A percentile compares a stretch with the other conserved stretches of the same genome.
Conservation (phyloP, 2,329 filamentous ascomycete genomes). For the Beauveria medogensis region DNA sequence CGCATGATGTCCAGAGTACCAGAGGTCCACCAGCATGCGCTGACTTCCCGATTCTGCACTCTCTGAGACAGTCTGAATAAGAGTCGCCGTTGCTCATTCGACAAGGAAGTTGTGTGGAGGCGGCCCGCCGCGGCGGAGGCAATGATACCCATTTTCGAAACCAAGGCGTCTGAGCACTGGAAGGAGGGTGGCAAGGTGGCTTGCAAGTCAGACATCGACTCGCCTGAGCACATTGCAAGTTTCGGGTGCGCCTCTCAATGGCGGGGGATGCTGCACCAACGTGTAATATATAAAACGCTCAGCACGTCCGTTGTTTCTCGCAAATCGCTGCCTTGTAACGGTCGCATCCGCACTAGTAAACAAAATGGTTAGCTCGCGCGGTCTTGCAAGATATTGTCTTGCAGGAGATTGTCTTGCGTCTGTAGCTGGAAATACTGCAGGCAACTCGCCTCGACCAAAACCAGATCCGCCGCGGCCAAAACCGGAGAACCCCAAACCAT, state of each 20-base stretch:
- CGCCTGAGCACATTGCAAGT: background rate
- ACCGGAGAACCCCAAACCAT: background rate
- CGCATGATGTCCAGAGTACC: background rate
- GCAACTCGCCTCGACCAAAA: background rate
- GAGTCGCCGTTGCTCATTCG: background rate
- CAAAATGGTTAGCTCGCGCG: background rate
- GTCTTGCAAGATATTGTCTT: background rate
- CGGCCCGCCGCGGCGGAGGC: conserved; percentile 4
- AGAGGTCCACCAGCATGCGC: background rate
- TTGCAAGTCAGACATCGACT: background rate
- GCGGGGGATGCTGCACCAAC: background rate
- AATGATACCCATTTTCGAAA: conserved; percentile 4
- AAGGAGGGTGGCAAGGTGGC: background rate
- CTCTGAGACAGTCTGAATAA: background rate
- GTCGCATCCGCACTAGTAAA: background rate
- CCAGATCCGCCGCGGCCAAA: conserved; percentile 5
- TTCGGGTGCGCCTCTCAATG: background rate
- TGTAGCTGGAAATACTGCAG: background rate
- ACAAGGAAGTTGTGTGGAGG: background rate
- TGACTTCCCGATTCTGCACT: background rate
- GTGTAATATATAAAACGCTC: background rate
- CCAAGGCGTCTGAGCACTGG: conserved; percentile 1
- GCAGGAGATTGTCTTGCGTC: background rate
- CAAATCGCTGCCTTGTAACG: background rate
- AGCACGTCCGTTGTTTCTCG: background rate